These are phyloP conservation scores for Gastroboletus turbinatus DNA, from an alignment of 1,284 basidiomycete species.

Conservation along the genomic window DNA sequence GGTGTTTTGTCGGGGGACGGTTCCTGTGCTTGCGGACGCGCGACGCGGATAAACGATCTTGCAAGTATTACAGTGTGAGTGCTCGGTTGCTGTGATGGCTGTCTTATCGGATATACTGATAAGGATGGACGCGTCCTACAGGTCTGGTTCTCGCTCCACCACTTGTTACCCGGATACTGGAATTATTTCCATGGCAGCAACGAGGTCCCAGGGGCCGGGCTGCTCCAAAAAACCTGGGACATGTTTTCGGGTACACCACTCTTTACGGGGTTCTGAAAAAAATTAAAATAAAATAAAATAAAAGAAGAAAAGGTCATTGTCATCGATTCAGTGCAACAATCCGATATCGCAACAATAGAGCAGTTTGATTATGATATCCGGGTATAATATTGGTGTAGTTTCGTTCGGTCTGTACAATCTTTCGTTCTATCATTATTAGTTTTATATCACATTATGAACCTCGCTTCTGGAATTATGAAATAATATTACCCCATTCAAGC, in stretches of 20 bases:
- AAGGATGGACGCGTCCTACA: not conserved
- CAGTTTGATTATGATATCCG: no score
- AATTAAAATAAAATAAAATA: no score
- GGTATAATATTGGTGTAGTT: no score
- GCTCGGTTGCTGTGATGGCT: not conserved
- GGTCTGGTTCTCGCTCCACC: constrained; percentile 36
- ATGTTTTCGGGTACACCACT: constrained; percentile 16
- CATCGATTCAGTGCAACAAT: no score
- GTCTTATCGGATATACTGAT: not conserved
- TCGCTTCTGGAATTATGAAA: no score
- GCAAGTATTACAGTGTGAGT: constrained; percentile 37
- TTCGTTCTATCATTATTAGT: no score
- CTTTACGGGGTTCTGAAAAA: constrained; percentile 11
- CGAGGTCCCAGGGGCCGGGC: constrained; percentile 12
- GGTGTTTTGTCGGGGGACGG: constrained; percentile 27
- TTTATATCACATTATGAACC: no score
- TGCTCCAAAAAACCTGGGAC: constrained; percentile 26
- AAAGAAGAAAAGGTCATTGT: no score
- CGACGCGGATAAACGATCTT: constrained; percentile 31
- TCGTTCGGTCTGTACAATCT: no score
- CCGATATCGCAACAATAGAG: no score
- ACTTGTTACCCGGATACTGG: constrained; percentile 36
- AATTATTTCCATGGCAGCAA: constrained; percentile 28
- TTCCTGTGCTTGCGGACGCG: constrained; percentile 27
- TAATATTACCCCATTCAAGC: no score